Percentiles rank a stretch among this genome's conserved stretches.
Conservation (phyloP, 2,329 filamentous ascomycete species). For the Neophaeococcomyces aloes region DNA sequence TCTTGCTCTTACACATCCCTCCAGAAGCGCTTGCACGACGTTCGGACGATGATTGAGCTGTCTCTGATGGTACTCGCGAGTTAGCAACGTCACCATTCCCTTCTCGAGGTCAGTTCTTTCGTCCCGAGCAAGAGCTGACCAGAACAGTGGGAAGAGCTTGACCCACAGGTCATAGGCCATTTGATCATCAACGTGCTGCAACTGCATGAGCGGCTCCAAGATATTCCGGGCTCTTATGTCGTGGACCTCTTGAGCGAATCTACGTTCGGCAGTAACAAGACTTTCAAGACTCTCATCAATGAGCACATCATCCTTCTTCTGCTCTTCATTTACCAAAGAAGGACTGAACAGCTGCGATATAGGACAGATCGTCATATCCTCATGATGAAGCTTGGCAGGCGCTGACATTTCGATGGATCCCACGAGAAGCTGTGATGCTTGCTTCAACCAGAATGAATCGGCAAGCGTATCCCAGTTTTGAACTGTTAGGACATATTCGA, state of each 20-base stretch:
- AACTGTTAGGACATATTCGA: slow-evolving; percentile 77
- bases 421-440: slow-evolving; percentile 85
- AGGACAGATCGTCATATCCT: slow-evolving; percentile 73
- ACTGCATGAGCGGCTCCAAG: slow-evolving; percentile 77
- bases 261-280: slow-evolving; percentile 65
- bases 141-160: slow-evolving; percentile 81
- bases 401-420: slow-evolving; percentile 79
- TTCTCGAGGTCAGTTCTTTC: slow-evolving; percentile 85
- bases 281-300: slow-evolving; percentile 71
- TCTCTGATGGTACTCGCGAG: slow-evolving; percentile 88
- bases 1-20: slow-evolving; percentile 72
- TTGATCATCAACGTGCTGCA: slow-evolving; percentile 78
- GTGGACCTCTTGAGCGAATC: slow-evolving; percentile 73
- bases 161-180: slow-evolving; percentile 87
- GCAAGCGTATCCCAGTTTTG: slow-evolving; percentile 96
- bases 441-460: slow-evolving; percentile 93
- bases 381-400: slow-evolving; percentile 64
- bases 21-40: slow-evolving; percentile 82
- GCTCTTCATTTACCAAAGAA: slow-evolving; percentile 55
- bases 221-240: slow-evolving; percentile 83
- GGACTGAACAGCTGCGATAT: slow-evolving; percentile 62
- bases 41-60: slow-evolving; percentile 94
- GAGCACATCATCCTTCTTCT: slow-evolving; percentile 53
- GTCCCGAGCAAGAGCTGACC: slow-evolving; percentile 77
- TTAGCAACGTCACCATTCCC: slow-evolving; percentile 78